These are phyloP conservation scores for Fusarium sp. DNA, from an alignment of 2,329 filamentous ascomycete species.

Conservation along the genomic window DNA sequence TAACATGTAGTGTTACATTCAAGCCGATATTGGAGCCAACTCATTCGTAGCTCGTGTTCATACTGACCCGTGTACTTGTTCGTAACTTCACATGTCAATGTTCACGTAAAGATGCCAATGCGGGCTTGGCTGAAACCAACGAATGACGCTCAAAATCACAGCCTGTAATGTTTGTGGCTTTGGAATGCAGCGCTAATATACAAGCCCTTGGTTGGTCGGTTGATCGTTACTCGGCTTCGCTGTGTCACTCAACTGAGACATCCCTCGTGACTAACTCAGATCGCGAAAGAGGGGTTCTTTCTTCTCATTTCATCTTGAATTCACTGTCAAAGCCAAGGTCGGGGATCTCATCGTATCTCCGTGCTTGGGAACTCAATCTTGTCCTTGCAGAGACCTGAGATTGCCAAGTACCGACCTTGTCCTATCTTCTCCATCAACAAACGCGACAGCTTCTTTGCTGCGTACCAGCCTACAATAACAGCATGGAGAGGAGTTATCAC, in stretches of 20 bases:
- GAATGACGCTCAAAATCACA: background rate
- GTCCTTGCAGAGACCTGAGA: background rate
- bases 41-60: too few relatives aligned
- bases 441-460: background rate
- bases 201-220: background rate
- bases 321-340: background rate
- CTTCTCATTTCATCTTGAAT: background rate
- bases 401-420: background rate
- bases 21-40: too few relatives aligned
- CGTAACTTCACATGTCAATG: background rate
- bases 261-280: constrained; percentile 3
- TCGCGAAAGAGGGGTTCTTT: background rate
- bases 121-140: background rate
- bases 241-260: constrained; percentile 15
- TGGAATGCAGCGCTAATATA: background rate
- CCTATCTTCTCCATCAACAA: background rate
- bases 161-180: background rate
- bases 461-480: background rate
- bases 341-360: background rate
- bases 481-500: constrained; percentile 7
- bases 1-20: too few relatives aligned
- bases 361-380: background rate
- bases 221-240: background rate
- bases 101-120: background rate
- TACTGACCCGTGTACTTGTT: background rate